Base-by-base conservation (phyloP, 2,329 filamentous ascomycete species). In the Diaporthe caulivora region DNA sequence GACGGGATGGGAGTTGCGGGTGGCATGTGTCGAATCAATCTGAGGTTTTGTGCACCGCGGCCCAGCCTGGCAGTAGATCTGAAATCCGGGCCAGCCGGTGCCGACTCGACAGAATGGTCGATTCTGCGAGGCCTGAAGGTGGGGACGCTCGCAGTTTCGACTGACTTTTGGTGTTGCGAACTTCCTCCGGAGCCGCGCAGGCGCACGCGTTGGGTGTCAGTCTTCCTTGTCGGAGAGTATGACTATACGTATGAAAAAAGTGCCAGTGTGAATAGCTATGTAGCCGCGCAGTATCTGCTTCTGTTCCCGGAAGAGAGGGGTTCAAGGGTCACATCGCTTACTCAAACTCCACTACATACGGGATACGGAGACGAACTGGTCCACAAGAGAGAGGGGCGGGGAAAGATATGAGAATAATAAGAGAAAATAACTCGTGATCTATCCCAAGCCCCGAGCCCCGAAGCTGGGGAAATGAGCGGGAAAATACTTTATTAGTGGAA, bases 401-500 rank as follows among this genome's bases (percentile, higher is more conserved):
- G 6, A 31, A 60, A 18, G 24, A 6, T 1, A 21, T 6, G 24
- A 29, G 8, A 26, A 29, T 5, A 44, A 11, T 8, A 11, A 40
- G 7, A 40, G 37, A 40, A 40, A 40, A 40, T 40, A 40, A 40
- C 37, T 40, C n/a, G 15, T 18, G 62, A 15, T 15, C 26, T 34
- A 29, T 67, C 62, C n/a, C 47, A 67, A 67, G 62, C 47, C 47
- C 15, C 44, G 31, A 15, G 62, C 29, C 47, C 15, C 44, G 47
- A 8, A 13, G 44, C 62, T 40, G 26, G 44, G 44, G 60, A 65
- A 37, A 65, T 53, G 47, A 67, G 44, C 62, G 47, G 62, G 62
- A 67, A 29, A 67, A 40, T 26, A 67, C 44, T 53, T 40, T 2
- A 67, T 53, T 67, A 67, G 62, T 67, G 62, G 62, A 40, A 24